phyloP scores from a whole-genome alignment of 148 eudicot genomes.

The Rhododendron mucronatum region DNA sequence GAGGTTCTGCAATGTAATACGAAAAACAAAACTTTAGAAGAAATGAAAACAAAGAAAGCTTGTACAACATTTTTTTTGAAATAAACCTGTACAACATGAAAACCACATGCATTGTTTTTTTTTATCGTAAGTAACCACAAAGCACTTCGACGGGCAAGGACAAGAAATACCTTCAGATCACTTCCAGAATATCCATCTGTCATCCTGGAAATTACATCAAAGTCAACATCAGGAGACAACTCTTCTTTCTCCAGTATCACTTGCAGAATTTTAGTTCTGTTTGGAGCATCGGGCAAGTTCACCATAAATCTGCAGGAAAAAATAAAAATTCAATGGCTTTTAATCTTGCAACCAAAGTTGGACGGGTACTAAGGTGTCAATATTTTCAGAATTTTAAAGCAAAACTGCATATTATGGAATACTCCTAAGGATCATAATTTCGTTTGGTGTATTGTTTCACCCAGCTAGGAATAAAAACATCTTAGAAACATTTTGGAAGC shows the following conservation, averaged over 20 bases:
- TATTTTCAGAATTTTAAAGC: background rate
- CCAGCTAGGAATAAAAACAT: background rate
- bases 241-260: constrained; percentile 73
- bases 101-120: background rate
- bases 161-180: constrained; percentile 69
- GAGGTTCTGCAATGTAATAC: constrained; percentile 41
- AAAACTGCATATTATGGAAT: background rate
- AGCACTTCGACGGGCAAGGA: constrained; percentile 1
- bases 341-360: constrained; percentile 1
- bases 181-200: constrained; percentile 92
- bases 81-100: background rate
- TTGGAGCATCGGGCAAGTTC: constrained; percentile 62
- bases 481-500: background rate
- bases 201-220: constrained; percentile 67
- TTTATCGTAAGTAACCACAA: background rate
- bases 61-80: too few relatives aligned
- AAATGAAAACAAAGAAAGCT: too few relatives aligned
- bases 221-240: constrained; percentile 60
- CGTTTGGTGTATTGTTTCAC: background rate
- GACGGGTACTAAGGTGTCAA: background rate
- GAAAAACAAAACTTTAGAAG: constrained; percentile 4
- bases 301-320: constrained; percentile 65
- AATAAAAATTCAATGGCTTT: background rate
- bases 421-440: background rate
- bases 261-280: constrained; percentile 63